Percentiles rank a stretch among this genome's conserved stretches.
Evolutionary conservation across 306 rosid species (phyloP).

Genomic region (Calophaca sinica): DNA sequence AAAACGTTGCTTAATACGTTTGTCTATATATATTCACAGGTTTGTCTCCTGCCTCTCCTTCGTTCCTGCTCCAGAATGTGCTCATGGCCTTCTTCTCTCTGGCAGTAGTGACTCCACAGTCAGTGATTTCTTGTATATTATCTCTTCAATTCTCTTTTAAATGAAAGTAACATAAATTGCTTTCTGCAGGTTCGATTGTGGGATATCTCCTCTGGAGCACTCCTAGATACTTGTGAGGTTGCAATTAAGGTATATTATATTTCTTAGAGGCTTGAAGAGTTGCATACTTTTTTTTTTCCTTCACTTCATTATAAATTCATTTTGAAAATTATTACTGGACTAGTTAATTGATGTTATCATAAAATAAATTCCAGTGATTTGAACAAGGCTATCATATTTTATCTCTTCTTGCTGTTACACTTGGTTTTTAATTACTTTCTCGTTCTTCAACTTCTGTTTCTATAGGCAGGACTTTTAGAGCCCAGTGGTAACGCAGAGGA

Average conservation of each 20-base stretch:
- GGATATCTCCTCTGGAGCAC: conserved; percentile 79
- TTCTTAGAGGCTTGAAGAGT: conserved; percentile 18
- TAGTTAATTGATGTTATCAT: conserved; percentile 22
- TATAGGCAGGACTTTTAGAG: conserved; percentile 85
- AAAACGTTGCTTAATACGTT: too few relatives aligned
- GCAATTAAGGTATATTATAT: conserved; percentile 63
- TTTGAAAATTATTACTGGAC: conserved; percentile 13
- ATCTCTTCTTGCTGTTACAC: conserved; percentile 13
- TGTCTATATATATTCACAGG: too few relatives aligned
- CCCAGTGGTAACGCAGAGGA: conserved; percentile 64
- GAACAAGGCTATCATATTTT: background rate
- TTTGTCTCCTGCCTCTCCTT: too few relatives aligned
- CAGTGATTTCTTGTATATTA: too few relatives aligned
- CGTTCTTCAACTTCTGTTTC: conserved; percentile 44
- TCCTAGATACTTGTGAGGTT: conserved; percentile 78
- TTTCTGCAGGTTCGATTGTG: conserved; percentile 82
- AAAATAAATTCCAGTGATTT: conserved; percentile 29
- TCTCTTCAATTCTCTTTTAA: too few relatives aligned
- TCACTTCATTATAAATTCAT: background rate
- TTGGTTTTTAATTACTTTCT: conserved; percentile 46
- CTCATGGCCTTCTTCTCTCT: too few relatives aligned
- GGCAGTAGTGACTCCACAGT: too few relatives aligned
- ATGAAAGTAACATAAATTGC: background rate
- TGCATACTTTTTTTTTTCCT: background rate
- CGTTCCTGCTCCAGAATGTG: too few relatives aligned